Conservation (phyloP, 2,329 filamentous ascomycete genomes). For the Aquanectria penicillioides region DNA sequence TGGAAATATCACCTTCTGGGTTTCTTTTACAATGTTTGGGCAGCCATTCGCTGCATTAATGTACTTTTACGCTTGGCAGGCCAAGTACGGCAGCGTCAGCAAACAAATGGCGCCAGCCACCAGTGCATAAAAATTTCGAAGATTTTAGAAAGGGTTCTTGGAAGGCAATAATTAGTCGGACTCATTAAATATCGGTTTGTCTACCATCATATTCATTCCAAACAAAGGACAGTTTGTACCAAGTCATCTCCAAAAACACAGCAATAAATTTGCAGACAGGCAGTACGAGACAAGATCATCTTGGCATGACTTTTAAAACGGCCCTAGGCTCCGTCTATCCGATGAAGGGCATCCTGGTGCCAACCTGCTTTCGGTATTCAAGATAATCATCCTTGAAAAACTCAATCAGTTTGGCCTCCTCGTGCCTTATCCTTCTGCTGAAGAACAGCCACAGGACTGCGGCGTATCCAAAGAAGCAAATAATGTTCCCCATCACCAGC, state of each 20-base stretch:
- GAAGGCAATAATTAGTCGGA: no score
- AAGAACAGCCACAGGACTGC: conserved; percentile 90
- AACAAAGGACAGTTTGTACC: no score
- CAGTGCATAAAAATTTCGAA: conserved; percentile 14
- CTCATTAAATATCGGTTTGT: no score
- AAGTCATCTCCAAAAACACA: no score
- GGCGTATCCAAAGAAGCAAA: conserved; percentile 81
- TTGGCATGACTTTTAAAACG: neutral
- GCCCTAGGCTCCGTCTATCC: conserved; percentile 23
- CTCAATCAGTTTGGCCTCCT: conserved; percentile 79
- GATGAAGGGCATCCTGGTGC: conserved; percentile 81
- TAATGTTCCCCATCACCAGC: conserved; percentile 83
- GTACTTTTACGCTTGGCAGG: conserved; percentile 99
- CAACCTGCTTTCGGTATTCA: conserved; percentile 75
- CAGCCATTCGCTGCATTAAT: conserved; percentile 91
- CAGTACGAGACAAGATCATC: no score
- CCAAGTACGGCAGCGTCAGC: conserved; percentile 90
- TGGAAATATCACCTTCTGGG: conserved; percentile 96
- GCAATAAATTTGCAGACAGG: no score
- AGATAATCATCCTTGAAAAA: conserved; percentile 90
- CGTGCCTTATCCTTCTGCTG: conserved; percentile 73
- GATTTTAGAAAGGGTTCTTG: no score
- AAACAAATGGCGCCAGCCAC: conserved; percentile 44
- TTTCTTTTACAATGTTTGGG: conserved; percentile 93
- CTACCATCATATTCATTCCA: neutral